phyloP scores from a whole-genome alignment of 495 filamentous ascomycete species.

The Cryomyces minteri region DNA sequence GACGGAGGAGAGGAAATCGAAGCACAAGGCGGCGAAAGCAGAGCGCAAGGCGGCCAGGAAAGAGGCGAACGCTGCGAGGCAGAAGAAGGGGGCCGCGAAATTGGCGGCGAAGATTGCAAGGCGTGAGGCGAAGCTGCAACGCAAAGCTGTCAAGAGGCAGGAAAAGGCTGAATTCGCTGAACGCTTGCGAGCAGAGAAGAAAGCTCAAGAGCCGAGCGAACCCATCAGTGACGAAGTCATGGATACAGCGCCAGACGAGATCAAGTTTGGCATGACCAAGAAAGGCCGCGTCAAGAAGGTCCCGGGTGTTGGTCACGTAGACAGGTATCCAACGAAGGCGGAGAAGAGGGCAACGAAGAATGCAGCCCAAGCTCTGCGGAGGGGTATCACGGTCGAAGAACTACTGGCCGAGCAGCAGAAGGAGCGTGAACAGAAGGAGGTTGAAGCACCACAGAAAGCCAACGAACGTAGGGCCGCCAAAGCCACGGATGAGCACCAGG shows the following conservation, averaged over 20 bases:
- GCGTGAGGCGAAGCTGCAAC: neutral
- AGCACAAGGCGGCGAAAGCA: neutral
- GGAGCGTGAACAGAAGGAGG: too few species aligned
- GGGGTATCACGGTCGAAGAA: too few species aligned
- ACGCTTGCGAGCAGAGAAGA: neutral
- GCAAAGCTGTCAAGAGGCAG: neutral
- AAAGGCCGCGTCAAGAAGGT: slow-evolving; percentile 1
- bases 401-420: too few species aligned
- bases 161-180: neutral
- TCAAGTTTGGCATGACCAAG: slow-evolving; percentile 1
- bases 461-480: neutral
- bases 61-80: neutral
- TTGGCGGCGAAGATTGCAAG: neutral
- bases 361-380: too few species aligned
- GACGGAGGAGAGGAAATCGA: neutral
- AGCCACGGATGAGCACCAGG: neutral
- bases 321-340: neutral
- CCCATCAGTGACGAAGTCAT: neutral
- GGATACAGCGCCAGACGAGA: slow-evolving; percentile 1
- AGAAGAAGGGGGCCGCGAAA: neutral
- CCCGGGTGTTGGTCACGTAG: neutral
- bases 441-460: neutral
- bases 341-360: slow-evolving; percentile 1
- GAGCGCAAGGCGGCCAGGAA: neutral
- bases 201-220: neutral